phyloP scores from a whole-genome alignment of 2,329 filamentous ascomycete species.

The Cordyceps javanica region DNA sequence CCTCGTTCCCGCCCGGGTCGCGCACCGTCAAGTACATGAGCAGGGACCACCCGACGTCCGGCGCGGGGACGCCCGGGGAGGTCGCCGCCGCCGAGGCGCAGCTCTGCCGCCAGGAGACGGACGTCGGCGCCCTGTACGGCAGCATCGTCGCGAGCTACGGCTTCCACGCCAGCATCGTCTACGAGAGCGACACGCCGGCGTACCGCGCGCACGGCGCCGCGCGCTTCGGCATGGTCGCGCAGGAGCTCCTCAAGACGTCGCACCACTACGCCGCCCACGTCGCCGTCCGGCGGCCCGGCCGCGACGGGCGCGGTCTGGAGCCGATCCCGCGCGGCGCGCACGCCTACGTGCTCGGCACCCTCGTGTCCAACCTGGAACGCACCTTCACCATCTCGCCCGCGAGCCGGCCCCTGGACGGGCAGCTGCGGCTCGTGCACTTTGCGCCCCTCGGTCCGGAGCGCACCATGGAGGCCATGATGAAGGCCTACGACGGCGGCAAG shows the following conservation, averaged over 20 bases:
- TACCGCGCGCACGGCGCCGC: constrained; percentile 72
- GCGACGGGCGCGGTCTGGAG: constrained; percentile 13
- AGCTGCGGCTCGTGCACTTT: constrained; percentile 69
- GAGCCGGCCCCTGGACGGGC: constrained; percentile 63
- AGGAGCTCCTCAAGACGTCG: constrained; percentile 57
- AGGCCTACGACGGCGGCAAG: constrained; percentile 50
- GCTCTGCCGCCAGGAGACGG: constrained; percentile 24
- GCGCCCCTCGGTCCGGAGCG: constrained; percentile 57
- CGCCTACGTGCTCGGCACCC: constrained; percentile 68
- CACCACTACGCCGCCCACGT: constrained; percentile 46
- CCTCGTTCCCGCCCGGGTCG: constrained; percentile 54
- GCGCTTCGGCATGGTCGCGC: constrained; percentile 79
- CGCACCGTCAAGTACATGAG: constrained; percentile 35
- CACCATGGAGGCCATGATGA: constrained; percentile 71
- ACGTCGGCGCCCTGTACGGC: constrained; percentile 51
- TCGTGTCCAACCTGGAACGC: constrained; percentile 77
- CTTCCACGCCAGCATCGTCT: constrained; percentile 81
- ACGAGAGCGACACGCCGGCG: constrained; percentile 79
- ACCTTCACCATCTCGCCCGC: constrained; percentile 75
- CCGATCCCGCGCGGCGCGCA: constrained; percentile 44
- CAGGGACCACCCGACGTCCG: constrained; percentile 6
- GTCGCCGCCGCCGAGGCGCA: constrained; percentile 11
- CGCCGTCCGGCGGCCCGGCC: constrained; percentile 22
- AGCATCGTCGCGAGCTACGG: constrained; percentile 87
- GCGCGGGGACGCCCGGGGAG: constrained; percentile 3